phyloP scores from a whole-genome alignment of 1,284 basidiomycete genomes.

The Leccinum subrobustum region DNA sequence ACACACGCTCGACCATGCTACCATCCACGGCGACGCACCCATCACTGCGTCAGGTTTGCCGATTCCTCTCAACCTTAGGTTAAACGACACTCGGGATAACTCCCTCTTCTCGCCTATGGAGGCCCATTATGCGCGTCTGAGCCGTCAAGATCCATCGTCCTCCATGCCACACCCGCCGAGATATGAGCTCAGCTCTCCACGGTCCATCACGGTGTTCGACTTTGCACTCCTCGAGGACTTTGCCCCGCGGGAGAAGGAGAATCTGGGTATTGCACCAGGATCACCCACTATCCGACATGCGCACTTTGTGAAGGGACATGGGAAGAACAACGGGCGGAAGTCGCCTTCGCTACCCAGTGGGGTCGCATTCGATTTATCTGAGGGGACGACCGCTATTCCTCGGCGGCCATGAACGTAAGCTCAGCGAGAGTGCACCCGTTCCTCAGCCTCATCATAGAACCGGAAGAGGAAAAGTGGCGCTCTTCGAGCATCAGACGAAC shows the following conservation, averaged over 20 bases:
- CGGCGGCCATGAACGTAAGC: constrained; percentile 68
- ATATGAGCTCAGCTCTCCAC: too few species aligned
- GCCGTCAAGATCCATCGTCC: too few species aligned
- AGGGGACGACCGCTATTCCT: constrained; percentile 20
- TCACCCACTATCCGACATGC: constrained; percentile 27
- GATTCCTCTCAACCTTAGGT: constrained; percentile 29
- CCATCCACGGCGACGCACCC: constrained; percentile 13
- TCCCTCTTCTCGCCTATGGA: constrained; percentile 41
- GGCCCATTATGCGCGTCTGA: constrained; percentile 14
- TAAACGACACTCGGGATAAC: constrained; percentile 48
- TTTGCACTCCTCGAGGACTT: constrained; percentile 56
- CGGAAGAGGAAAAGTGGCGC: constrained; percentile 84
- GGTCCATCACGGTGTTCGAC: too few species aligned
- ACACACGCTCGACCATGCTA: constrained; percentile 18
- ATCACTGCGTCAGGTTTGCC: constrained; percentile 7
- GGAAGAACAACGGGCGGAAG: constrained; percentile 7
- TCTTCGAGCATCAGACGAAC: constrained; percentile 76
- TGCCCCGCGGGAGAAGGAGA: constrained; percentile 67
- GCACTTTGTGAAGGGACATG: constrained; percentile 3
- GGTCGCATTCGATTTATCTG: constrained; percentile 24
- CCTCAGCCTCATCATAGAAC: constrained; percentile 62
- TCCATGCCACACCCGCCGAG: too few species aligned
- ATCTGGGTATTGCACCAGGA: constrained; percentile 48
- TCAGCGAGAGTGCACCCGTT: constrained; percentile 75
- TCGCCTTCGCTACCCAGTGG: constrained; percentile 8